These are phyloP conservation scores for Naganishia onofrii DNA, from an alignment of 768 basidiomycete species.

Conservation along the genomic window DNA sequence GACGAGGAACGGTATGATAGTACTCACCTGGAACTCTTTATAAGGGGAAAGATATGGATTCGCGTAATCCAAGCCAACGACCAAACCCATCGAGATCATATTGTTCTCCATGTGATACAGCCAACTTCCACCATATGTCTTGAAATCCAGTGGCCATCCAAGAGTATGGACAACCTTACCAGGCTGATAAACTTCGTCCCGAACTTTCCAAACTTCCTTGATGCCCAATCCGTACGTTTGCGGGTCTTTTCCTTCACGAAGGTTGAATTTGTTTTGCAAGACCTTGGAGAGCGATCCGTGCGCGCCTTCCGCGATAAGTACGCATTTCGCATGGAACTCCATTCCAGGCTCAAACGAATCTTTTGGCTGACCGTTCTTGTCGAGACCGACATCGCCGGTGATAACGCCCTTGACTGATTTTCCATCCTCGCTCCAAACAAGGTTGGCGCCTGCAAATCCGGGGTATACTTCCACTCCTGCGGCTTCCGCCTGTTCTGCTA, in stretches of 20 bases:
- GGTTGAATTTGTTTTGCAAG: constrained; percentile 68
- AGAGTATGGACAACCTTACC: constrained; percentile 89
- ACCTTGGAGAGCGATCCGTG: constrained; percentile 87
- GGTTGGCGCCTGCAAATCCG: constrained; percentile 85
- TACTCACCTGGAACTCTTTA: constrained; percentile 79
- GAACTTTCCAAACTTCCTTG: constrained; percentile 96
- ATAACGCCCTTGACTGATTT: constrained; percentile 70
- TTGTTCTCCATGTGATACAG: constrained; percentile 93
- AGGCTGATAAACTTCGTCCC: constrained; percentile 62
- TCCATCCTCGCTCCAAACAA: constrained; percentile 69
- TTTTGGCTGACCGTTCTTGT: constrained; percentile 71
- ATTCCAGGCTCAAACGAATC: constrained; percentile 91
- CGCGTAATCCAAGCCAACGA: constrained; percentile 88
- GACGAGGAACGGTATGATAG: not conserved
- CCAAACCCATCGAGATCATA: constrained; percentile 83
- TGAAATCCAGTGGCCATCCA: constrained; percentile 82
- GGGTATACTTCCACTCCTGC: constrained; percentile 93
- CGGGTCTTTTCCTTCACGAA: constrained; percentile 68
- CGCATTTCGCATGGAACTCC: constrained; percentile 88
- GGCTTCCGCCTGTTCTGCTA: constrained; percentile 75
- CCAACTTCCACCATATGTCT: constrained; percentile 90
- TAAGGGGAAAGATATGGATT: constrained; percentile 92
- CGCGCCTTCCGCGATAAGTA: constrained; percentile 89
- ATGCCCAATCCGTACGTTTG: constrained; percentile 96
- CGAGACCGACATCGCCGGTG: constrained; percentile 92